Evolutionary conservation across 2,329 filamentous ascomycete species (phyloP).

Genomic region (Furcasterigmium furcatum): DNA sequence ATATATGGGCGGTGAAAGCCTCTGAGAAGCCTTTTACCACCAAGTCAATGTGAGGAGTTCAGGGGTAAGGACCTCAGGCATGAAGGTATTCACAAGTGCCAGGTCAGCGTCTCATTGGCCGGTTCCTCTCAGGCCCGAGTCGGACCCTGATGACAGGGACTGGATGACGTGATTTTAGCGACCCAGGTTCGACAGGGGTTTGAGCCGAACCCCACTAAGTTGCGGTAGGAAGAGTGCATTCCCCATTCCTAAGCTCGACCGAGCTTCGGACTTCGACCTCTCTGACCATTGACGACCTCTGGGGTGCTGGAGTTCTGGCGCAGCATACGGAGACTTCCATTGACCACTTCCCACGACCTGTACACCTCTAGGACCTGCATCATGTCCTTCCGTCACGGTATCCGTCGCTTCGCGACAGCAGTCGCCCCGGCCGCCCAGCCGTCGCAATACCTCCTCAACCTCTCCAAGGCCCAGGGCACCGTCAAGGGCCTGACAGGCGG

Average conservation of each 20-base stretch:
- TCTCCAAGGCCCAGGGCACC: slow-evolving; percentile 77
- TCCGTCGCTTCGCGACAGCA: slow-evolving; percentile 64
- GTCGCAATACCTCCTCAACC: slow-evolving; percentile 61
- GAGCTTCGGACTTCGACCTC: slow-evolving; percentile 2
- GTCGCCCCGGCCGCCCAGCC: slow-evolving; percentile 40
- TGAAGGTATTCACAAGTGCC: neutral
- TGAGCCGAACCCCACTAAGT: neutral
- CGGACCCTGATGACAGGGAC: neutral
- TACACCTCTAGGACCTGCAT: too few species aligned
- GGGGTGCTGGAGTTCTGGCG: neutral
- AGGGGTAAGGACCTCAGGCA: too few species aligned
- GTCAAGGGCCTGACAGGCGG: slow-evolving; percentile 79
- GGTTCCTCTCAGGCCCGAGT: neutral
- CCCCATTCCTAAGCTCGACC: neutral
- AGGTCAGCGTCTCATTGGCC: neutral
- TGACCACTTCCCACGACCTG: too few species aligned
- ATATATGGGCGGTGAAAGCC: too few species aligned
- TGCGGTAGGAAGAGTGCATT: neutral
- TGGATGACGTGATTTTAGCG: neutral
- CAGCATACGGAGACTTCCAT: too few species aligned
- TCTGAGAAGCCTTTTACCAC: too few species aligned
- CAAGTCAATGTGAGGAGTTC: too few species aligned
- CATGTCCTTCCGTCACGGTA: slow-evolving; percentile 66
- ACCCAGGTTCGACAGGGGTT: neutral
- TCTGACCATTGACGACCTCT: neutral